Evolutionary conservation across 1,284 basidiomycete genomes (phyloP), one percentile per base, ranked within the genome.

Genomic region (Cryptococcus floricola): DNA sequence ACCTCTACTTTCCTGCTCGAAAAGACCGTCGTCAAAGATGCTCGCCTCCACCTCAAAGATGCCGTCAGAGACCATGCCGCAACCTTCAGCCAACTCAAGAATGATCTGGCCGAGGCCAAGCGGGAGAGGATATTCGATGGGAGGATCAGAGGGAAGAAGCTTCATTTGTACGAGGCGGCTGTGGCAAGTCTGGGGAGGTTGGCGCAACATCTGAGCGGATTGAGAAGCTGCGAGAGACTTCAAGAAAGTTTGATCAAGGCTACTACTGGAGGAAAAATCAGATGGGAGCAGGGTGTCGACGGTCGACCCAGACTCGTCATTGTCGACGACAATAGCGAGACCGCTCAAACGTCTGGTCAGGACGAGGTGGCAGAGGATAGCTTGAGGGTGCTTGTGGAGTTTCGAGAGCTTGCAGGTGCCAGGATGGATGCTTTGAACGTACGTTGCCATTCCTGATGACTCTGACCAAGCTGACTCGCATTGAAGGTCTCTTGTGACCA

Each of bases 181-280:
- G 85, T 95, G 6, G 85, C 84, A 54, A 87, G 85, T 60, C 80
- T 96, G 68, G 92, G 88, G 58, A 80, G 90, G 18, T 82, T 96
- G 3, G 92, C 89, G 1, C 92, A 96, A 69, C 91, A 96, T 77
- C 77, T 96, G 46, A 91, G 87, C 52, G 91, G 91, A n/a, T 77
- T 96, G 57, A 79, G 92, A 45, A 86, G 87, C 57, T 88, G 91
- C 0, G 90, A 87, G 5, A 82, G 84, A 38, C 73, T 96, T 38
- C 91, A 95, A 68, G 85, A 87, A 57, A 88, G 92, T 49, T 75
- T 95, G 38, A 84, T 87, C 19, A 82, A 63, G 65, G 87, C 87
- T 1, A 83, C 84, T 28, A 76, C 82, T 5, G 82, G 85, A 9
- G 83, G 81, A 27, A 82, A 80, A 54, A 69, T 84, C 41, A 69